Conservation (phyloP, 140 eudicot genomes). For the Anethum foeniculum region DNA sequence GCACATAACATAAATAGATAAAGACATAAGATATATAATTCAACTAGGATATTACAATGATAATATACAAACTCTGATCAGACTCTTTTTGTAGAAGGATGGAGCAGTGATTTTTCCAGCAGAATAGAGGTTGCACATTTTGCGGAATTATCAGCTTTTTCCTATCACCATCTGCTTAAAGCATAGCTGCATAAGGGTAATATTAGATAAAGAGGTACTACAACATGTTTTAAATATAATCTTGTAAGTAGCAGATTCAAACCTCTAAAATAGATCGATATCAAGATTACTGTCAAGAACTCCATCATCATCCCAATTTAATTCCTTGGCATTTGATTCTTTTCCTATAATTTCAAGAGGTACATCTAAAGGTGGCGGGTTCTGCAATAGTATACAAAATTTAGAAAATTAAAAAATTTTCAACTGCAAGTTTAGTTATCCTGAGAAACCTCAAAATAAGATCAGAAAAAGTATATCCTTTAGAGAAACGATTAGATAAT, state of each 20-base stretch:
- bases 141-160: background rate
- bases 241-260: background rate
- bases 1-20: background rate
- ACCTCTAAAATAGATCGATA: constrained; percentile 72
- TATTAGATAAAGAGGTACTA: background rate
- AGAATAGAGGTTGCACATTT: background rate
- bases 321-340: constrained; percentile 51
- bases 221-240: background rate
- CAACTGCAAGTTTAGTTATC: background rate
- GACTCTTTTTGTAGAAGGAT: background rate
- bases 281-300: constrained; percentile 49
- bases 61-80: constrained; percentile 1
- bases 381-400: constrained; percentile 32
- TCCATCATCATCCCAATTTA: constrained; percentile 79
- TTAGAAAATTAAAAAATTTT: background rate
- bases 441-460: background rate
- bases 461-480: background rate
- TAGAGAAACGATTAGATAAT: background rate
- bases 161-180: background rate
- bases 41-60: background rate
- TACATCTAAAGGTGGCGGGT: constrained; percentile 71
- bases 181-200: background rate
- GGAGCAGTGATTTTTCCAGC: background rate
- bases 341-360: constrained; percentile 67
- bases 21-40: background rate